Evolutionary conservation across 768 basidiomycete genomes (phyloP), one percentile per base, ranked within the genome.

Genomic region (Serendipita indica): DNA sequence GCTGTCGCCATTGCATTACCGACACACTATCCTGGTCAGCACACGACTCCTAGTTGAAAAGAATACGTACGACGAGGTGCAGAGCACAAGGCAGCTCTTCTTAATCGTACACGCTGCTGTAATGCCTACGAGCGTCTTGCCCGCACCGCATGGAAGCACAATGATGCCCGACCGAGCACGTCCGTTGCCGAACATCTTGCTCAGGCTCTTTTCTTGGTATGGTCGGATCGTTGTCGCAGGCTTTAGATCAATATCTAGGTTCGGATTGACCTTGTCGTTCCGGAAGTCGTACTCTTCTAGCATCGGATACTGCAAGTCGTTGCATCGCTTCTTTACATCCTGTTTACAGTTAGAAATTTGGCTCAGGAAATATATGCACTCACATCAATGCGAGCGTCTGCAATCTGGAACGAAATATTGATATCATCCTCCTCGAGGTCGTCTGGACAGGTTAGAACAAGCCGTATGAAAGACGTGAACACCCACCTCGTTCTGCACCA

Each of bases 131-230:
- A 99, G 78, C 12, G 96, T 99, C 75, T 99, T 99, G 32, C 96
- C 96, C 39, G 96, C 96, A 57, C 96, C 96, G 68, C 96, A 99
- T 32, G 96, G 96, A 20, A 99, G 75, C 1, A 99, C 96, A 62
- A 99, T 98, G 65, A 99, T 98, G 2, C 96, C 96, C 41, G 91
- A 96, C 58, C 96, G 81, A 45, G 96, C 96, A 68, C 96, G 93
- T 54, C 92, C 96, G 69, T 99, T 98, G 57, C 96, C 94, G 70
- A 99, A 99, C 96, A 99, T 99, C 73, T 99, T 99, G 64, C 90
- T 92, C 39, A 99, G 74, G 68, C 89, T 92, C 57, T 96, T 99
- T 72, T 98, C 94, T 70, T 99, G 96, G 71, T 99, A 99, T 13
- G 96, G 91, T 58, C 96, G 80, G 67, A 99, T 96, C 62, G 94